Percentiles rank a stretch among this genome's conserved stretches.
These are phyloP conservation scores for Lotmaria passim DNA, from an alignment of 208 protist species.

Conservation along the genomic window DNA sequence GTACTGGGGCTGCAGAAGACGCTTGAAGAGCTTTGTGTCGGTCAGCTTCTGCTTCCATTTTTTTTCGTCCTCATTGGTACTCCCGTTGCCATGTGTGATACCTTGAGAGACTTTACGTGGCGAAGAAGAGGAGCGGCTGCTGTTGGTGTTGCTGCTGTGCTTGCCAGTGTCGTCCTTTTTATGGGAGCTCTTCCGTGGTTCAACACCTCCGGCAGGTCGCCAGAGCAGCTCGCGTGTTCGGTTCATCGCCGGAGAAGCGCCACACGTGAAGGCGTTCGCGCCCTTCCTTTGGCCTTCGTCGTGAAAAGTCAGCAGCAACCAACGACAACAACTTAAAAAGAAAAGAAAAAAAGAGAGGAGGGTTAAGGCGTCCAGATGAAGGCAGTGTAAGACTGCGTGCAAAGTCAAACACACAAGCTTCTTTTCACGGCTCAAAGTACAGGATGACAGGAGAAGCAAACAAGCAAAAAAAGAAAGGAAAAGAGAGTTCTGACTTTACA, in stretches of 20 bases:
- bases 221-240: conserved; percentile 25
- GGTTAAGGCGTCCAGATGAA: no score
- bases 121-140: background rate
- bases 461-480: conserved; percentile 4
- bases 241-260: conserved; percentile 16
- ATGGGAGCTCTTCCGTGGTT: conserved; percentile 1
- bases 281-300: background rate
- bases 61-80: conserved; percentile 17
- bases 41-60: conserved; percentile 31
- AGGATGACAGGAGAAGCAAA: conserved; percentile 3
- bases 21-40: conserved; percentile 36
- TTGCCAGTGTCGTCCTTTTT: background rate
- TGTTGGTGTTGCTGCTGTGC: background rate
- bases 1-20: conserved; percentile 23
- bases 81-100: background rate
- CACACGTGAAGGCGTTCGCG: background rate
- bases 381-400: no score
- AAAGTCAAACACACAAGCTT: no score
- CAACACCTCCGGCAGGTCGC: conserved; percentile 16
- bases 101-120: conserved; percentile 3
- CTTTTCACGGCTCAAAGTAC: no score
- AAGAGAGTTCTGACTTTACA: no score
- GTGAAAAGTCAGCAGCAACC: background rate
- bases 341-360: background rate
- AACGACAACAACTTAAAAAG: background rate